These are phyloP conservation scores for Cadophora luteo-olivacea DNA, from an alignment of 2,329 filamentous ascomycete genomes.

Conservation along the genomic window DNA sequence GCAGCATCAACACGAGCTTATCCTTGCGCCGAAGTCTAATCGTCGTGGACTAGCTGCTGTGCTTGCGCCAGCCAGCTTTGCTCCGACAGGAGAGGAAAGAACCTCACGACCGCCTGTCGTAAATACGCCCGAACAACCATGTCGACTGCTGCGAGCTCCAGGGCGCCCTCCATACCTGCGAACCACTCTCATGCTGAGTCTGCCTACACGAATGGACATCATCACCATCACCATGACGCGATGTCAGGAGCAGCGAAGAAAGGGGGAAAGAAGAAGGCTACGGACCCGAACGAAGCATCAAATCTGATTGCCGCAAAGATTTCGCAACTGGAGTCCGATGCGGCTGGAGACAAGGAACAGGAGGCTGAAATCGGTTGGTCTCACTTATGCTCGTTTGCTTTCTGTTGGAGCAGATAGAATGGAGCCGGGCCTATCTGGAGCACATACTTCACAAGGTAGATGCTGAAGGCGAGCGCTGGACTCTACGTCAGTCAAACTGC, in stretches of 20 bases:
- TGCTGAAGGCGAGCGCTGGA: neutral
- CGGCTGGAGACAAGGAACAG: conserved; percentile 92
- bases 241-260: conserved; percentile 70
- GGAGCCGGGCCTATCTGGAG: neutral
- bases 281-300: conserved; percentile 87
- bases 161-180: conserved; percentile 47
- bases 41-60: conserved; percentile 29
- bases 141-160: conserved; percentile 46
- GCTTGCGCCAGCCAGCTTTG: conserved; percentile 36
- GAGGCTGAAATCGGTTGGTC: conserved; percentile 91
- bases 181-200: conserved; percentile 41
- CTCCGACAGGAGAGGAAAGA: conserved; percentile 9
- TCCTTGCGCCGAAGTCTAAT: conserved; percentile 26
- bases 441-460: neutral
- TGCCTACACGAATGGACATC: conserved; percentile 44
- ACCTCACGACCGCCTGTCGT: conserved; percentile 16
- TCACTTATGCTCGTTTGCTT: conserved; percentile 29
- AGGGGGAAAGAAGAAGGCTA: conserved; percentile 81
- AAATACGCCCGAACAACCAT: conserved; percentile 34
- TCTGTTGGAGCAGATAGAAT: neutral
- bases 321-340: conserved; percentile 92
- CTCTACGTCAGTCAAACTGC: neutral
- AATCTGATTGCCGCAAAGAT: conserved; percentile 93
- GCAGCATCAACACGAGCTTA: conserved; percentile 20
- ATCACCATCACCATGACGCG: conserved; percentile 52